Conservation (phyloP, 306 rosid species). For the Fragaria iinumae region DNA sequence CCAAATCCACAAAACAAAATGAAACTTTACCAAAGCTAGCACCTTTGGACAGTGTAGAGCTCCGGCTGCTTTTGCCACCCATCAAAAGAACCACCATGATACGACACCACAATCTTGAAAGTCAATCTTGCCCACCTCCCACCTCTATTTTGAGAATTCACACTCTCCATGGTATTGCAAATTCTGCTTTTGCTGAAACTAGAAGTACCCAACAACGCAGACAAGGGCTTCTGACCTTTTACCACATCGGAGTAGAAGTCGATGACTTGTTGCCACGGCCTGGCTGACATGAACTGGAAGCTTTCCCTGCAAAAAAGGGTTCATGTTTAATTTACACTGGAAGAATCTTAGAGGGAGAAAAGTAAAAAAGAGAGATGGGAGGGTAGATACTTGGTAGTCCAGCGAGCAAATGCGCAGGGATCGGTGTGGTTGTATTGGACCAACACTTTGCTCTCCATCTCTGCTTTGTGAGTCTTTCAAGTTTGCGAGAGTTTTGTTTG, state of each 20-base stretch:
- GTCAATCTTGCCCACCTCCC: slow-evolving; percentile 92
- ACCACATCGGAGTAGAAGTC: slow-evolving; percentile 61
- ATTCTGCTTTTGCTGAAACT: neutral
- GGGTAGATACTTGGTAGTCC: slow-evolving; percentile 63
- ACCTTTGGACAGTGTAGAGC: slow-evolving; percentile 85
- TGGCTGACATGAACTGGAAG: slow-evolving; percentile 63
- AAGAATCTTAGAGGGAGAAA: neutral
- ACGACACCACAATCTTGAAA: slow-evolving; percentile 71
- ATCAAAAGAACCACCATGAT: slow-evolving; percentile 80
- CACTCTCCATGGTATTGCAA: slow-evolving; percentile 32
- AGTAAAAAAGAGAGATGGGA: neutral
- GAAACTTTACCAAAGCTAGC: neutral
- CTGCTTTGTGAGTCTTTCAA: slow-evolving; percentile 19
- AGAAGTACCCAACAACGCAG: slow-evolving; percentile 42
- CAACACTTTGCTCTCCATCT: slow-evolving; percentile 22
- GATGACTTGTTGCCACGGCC: slow-evolving; percentile 73
- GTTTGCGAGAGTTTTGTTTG: neutral
- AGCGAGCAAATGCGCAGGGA: slow-evolving; percentile 58
- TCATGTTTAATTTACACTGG: neutral
- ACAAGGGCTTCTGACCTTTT: slow-evolving; percentile 37
- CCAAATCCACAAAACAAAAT: neutral
- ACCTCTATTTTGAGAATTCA: slow-evolving; percentile 35
- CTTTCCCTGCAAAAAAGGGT: slow-evolving; percentile 50
- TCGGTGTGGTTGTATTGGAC: slow-evolving; percentile 69
- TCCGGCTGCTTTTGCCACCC: slow-evolving; percentile 99